Base-by-base conservation (phyloP, 306 rosid genomes). In the Medicago lupulina region DNA sequence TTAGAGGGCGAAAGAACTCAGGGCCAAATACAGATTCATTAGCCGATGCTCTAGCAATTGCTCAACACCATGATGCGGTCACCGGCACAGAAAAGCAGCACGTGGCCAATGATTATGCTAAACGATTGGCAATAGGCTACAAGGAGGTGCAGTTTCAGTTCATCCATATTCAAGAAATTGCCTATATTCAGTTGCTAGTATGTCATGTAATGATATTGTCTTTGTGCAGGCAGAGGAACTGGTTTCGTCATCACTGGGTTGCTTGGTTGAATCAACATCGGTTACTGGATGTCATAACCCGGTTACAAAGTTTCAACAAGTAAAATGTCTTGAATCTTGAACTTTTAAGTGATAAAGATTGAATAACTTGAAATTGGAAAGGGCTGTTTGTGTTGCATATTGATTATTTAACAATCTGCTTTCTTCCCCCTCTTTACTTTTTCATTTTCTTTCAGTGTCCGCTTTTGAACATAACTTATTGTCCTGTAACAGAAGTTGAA, bases 11-110 rank as follows among this genome's bases (percentile, higher is more conserved):
- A 81, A 71, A 41, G 60, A 82, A 78, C 73, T 74, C 79, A 0
- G 92, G 97, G 61, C 93, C 96, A 49, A 89, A 85, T 68, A 85
- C 93, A 18, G 91, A 93, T 59, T 80, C 86, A 58, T 75, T 93
- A 67, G 97, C 92, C 11, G 98, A 93, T 87, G 98, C 97, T 81
- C 82, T 93, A 63, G 96, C 97, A 67, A 81, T 89, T 79, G 98
- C 89, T 71, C 98, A 93, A 80, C 98, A 93, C 80, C 98, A 91
- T 77, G 98, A 93, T 86, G 98, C 89, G 67, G 89, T 93, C 63
- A 81, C 86, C 75, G 98, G 98, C 71, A 93, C 98, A 62, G 92
- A 87, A 78, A 80, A 86, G 79, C 96, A 93, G 84, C 98, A 93
- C 3, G 97, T 91, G 54, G 96, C 96, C 55, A 76, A 88, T 81